phyloP scores from a whole-genome alignment of 805 yeast genomes.

The Candida caryicola region DNA sequence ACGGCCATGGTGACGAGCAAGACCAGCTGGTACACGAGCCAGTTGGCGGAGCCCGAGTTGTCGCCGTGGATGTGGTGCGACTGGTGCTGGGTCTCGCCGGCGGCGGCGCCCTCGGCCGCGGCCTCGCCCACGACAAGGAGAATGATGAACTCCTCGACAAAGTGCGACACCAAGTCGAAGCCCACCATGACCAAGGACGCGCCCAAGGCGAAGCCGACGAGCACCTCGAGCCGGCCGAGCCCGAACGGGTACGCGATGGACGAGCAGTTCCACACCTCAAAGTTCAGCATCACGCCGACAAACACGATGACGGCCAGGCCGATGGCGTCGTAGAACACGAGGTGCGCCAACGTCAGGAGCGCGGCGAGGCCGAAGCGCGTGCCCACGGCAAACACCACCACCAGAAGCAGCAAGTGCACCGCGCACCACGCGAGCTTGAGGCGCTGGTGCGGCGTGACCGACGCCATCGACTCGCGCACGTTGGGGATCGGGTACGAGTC shows the following conservation, averaged over 20 bases:
- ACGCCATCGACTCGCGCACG: constrained; percentile 55
- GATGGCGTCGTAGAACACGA: constrained; percentile 81
- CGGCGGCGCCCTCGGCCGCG: constrained; percentile 16
- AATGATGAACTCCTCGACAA: constrained; percentile 70
- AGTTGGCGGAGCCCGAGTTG: constrained; percentile 14
- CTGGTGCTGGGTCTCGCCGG: constrained; percentile 23
- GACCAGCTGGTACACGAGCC: constrained; percentile 30
- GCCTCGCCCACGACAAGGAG: constrained; percentile 33
- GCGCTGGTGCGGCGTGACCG: constrained; percentile 58
- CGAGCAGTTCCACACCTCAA: constrained; percentile 85
- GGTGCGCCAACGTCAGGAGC: constrained; percentile 77
- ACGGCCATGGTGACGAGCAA: constrained; percentile 16
- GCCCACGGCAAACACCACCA: constrained; percentile 59
- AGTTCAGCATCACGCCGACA: constrained; percentile 83
- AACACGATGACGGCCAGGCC: constrained; percentile 66
- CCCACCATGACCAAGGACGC: constrained; percentile 89
- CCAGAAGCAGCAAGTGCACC: constrained; percentile 54
- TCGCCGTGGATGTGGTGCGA: constrained; percentile 42
- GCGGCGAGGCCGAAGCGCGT: constrained; percentile 54
- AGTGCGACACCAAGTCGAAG: constrained; percentile 80
- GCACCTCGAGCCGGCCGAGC: constrained; percentile 82
- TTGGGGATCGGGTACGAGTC: constrained; percentile 73
- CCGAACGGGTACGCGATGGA: constrained; percentile 91
- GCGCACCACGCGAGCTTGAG: constrained; percentile 56
- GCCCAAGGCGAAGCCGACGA: constrained; percentile 83